Evolutionary conservation across 805 yeast genomes (phyloP).

Genomic region (Metschnikowia cerradonensis): DNA sequence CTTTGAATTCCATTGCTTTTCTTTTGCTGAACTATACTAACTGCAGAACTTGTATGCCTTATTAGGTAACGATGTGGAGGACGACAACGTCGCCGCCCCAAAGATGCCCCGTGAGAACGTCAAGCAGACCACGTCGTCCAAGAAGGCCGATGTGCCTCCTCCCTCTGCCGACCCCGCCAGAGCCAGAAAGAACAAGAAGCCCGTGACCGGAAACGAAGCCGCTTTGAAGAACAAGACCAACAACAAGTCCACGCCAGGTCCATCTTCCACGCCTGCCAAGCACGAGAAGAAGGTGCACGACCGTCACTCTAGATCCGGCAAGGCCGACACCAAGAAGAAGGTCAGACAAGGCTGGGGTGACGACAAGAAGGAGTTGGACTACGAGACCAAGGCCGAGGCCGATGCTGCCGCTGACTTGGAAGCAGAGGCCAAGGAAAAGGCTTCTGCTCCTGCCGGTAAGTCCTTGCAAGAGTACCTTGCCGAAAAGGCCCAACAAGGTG

Average conservation of each 20-base stretch:
- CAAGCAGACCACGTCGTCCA: slow-evolving; percentile 77
- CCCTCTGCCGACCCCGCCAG: slow-evolving; percentile 75
- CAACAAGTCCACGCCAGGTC: slow-evolving; percentile 66
- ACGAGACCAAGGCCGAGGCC: slow-evolving; percentile 48
- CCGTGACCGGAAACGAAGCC: slow-evolving; percentile 83
- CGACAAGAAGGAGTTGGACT: slow-evolving; percentile 62
- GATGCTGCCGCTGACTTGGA: slow-evolving; percentile 41
- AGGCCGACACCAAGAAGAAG: slow-evolving; percentile 81
- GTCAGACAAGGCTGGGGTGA: slow-evolving; percentile 88
- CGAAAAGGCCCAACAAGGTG: slow-evolving; percentile 48
- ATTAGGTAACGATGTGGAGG: slow-evolving; percentile 88
- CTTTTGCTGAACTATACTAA: not conserved
- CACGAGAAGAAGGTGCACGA: slow-evolving; percentile 61
- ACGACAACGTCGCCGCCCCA: slow-evolving; percentile 51
- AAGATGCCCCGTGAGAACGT: slow-evolving; percentile 69
- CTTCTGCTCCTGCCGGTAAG: slow-evolving; percentile 51
- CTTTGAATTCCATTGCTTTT: too few relatives aligned
- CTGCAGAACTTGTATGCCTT: slow-evolving; percentile 72
- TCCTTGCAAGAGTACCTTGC: slow-evolving; percentile 86
- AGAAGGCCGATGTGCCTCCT: slow-evolving; percentile 81
- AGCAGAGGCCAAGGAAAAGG: slow-evolving; percentile 39
- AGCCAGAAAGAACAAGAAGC: slow-evolving; percentile 64
- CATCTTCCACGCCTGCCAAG: slow-evolving; percentile 49
- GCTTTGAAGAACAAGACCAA: slow-evolving; percentile 60
- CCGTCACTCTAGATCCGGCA: slow-evolving; percentile 83